Evolutionary conservation across 2,329 filamentous ascomycete genomes (phyloP).

Genomic region (Metarhizium album): DNA sequence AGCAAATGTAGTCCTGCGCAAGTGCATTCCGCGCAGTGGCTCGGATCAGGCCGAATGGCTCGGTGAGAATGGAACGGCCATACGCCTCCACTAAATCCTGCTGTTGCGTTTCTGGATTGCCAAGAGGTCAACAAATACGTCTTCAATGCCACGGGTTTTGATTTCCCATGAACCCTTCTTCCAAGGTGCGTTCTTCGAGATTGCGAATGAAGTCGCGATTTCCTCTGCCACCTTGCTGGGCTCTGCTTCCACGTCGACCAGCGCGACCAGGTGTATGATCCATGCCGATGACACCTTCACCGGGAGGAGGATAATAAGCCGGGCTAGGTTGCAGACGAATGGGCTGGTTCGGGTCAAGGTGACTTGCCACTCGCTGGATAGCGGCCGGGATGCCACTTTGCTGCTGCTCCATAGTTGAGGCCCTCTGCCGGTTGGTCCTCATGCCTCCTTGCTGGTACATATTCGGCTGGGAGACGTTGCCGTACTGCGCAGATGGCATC

Average conservation of each 20-base stretch:
- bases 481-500: slow-evolving; percentile 55
- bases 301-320: slow-evolving; percentile 90
- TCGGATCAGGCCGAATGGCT: not conserved
- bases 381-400: slow-evolving; percentile 85
- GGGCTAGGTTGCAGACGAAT: slow-evolving; percentile 92
- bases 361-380: slow-evolving; percentile 89
- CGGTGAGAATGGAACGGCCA: not conserved
- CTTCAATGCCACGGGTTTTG: slow-evolving; percentile 58
- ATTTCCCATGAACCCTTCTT: slow-evolving; percentile 75
- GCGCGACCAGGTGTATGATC: slow-evolving; percentile 46
- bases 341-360: slow-evolving; percentile 87
- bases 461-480: slow-evolving; percentile 35
- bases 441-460: slow-evolving; percentile 56
- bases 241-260: slow-evolving; percentile 66
- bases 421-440: slow-evolving; percentile 71
- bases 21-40: not conserved
- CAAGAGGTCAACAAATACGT: slow-evolving; percentile 27
- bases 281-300: slow-evolving; percentile 64
- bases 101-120: slow-evolving; percentile 45
- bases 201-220: slow-evolving; percentile 90
- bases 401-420: slow-evolving; percentile 93
- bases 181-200: slow-evolving; percentile 84
- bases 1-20: not conserved
- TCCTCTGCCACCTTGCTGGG: slow-evolving; percentile 45
- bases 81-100: not conserved